Conservation (phyloP, 2,329 filamentous ascomycete genomes). For the Coleophoma eucalyptorum region DNA sequence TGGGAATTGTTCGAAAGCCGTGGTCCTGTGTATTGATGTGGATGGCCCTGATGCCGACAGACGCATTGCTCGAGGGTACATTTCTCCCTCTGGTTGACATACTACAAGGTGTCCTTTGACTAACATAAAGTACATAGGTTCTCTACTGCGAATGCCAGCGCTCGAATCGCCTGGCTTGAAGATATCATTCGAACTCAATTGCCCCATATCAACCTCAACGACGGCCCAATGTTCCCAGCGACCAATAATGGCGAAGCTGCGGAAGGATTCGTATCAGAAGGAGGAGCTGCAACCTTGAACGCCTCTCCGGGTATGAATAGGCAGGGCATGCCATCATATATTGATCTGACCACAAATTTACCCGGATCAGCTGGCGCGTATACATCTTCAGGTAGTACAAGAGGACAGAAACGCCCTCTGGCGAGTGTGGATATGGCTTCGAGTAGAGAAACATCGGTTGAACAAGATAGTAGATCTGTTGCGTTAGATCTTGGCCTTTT, state of each 20-base stretch:
- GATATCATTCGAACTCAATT: constrained; percentile 22
- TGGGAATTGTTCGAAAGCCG: constrained; percentile 32
- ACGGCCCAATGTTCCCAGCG: constrained; percentile 15
- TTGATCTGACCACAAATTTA: no score
- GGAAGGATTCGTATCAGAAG: no score
- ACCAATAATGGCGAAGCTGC: background rate
- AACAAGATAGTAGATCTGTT: constrained; percentile 5
- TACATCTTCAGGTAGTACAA: background rate
- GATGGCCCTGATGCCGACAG: constrained; percentile 31
- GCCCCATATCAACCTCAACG: constrained; percentile 25
- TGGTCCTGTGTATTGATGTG: constrained; percentile 31
- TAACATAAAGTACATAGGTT: background rate
- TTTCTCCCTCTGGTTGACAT: constrained; percentile 5
- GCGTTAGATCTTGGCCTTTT: constrained; percentile 31
- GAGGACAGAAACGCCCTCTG: constrained; percentile 1
- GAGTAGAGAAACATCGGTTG: constrained; percentile 1
- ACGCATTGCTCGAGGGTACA: constrained; percentile 29
- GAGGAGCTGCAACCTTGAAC: no score
- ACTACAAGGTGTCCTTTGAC: no score
- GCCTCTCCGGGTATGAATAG: no score
- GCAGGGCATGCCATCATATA: no score
- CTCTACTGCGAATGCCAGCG: constrained; percentile 16
- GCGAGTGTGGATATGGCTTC: background rate
- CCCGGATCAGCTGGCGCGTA: no score
- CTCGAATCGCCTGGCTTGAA: constrained; percentile 31